Conservation (phyloP, 2,329 filamentous ascomycete species). For the Clarireedia hainanense region DNA sequence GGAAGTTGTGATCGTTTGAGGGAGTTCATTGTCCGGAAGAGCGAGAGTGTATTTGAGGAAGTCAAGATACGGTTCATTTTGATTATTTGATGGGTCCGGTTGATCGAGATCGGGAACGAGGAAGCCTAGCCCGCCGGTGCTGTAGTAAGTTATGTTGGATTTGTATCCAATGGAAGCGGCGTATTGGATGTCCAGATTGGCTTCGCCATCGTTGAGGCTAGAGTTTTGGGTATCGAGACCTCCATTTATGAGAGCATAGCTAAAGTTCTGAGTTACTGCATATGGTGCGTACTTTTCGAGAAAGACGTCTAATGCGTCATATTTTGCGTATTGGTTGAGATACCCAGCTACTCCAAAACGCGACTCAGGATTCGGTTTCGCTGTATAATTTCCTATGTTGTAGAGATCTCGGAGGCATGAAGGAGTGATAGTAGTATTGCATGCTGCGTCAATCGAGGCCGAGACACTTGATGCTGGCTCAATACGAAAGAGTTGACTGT, state of each 20-base stretch:
- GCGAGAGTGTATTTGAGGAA: conserved; percentile 50
- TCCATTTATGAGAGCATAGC: conserved; percentile 23
- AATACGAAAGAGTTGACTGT: conserved; percentile 21
- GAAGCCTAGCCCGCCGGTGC: conserved; percentile 45
- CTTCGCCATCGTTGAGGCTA: conserved; percentile 31
- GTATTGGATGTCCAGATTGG: conserved; percentile 39
- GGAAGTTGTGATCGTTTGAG: conserved; percentile 55
- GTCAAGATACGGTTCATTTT: conserved; percentile 60
- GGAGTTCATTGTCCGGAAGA: conserved; percentile 40
- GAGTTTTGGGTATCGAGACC: conserved; percentile 32
- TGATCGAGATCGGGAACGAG: conserved; percentile 34
- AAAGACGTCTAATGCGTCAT: conserved; percentile 17
- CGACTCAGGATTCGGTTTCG: conserved; percentile 39
- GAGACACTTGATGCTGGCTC: conserved; percentile 16
- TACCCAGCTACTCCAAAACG: conserved; percentile 53
- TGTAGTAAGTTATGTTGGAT: conserved; percentile 45
- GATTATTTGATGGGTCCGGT: conserved; percentile 39
- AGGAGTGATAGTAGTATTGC: conserved; percentile 29
- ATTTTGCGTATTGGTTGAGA: conserved; percentile 24
- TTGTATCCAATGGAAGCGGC: conserved; percentile 45
- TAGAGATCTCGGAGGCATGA: conserved; percentile 30
- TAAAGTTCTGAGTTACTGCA: conserved; percentile 20
- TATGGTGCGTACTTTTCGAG: conserved; percentile 17
- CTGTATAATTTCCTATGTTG: conserved; percentile 39
- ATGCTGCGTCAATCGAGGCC: conserved; percentile 18